Percentiles rank a stretch among this genome's conserved stretches.
phyloP scores from a whole-genome alignment of 768 basidiomycete species.

The Chlorophyllum brunneum region DNA sequence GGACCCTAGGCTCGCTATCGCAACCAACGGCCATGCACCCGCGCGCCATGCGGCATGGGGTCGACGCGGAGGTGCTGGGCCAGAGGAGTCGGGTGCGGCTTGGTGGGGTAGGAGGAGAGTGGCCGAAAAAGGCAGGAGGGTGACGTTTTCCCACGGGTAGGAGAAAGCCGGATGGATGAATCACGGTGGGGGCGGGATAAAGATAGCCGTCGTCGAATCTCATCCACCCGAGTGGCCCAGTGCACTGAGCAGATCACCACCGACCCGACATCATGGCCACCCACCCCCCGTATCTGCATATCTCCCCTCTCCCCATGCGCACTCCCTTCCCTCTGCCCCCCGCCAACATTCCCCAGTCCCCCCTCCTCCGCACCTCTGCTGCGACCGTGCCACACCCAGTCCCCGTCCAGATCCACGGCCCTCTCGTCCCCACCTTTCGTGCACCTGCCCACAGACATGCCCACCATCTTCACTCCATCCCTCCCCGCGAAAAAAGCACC shows the following conservation, averaged over 20 bases:
- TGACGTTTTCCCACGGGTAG: conserved; percentile 1
- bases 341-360: background rate
- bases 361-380: background rate
- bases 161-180: conserved; percentile 4
- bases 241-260: background rate
- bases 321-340: conserved; percentile 4
- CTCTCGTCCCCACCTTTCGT: conserved; percentile 39
- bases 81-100: background rate
- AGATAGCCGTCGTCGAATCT: background rate
- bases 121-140: background rate
- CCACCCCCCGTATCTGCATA: background rate
- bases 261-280: conserved; percentile 3
- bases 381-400: background rate
- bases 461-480: conserved; percentile 83
- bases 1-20: too few species aligned
- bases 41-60: too few species aligned
- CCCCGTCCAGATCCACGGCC: background rate
- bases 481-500: conserved; percentile 86
- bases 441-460: conserved; percentile 86
- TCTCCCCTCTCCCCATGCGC: conserved; percentile 7
- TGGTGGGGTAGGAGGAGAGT: background rate
- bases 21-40: too few species aligned
- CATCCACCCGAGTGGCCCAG: background rate
- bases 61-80: too few species aligned
- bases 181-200: background rate